Evolutionary conservation across 805 yeast genomes (phyloP).

Genomic region (Nakazawaea ishiwadae): DNA sequence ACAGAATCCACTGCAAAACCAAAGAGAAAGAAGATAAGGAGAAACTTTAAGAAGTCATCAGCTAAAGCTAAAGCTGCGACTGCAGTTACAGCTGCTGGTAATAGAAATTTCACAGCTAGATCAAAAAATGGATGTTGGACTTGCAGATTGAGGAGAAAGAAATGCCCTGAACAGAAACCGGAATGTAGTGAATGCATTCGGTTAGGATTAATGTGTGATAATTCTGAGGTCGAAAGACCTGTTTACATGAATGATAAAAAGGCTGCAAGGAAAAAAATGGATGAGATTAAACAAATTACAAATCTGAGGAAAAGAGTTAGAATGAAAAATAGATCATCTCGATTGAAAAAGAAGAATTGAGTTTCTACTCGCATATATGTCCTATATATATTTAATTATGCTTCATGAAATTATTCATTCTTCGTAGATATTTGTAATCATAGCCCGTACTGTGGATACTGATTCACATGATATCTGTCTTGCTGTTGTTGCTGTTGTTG

Average conservation of each 20-base stretch:
- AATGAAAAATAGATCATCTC: constrained; percentile 3
- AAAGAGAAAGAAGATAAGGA: too few species aligned
- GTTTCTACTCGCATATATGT: too few species aligned
- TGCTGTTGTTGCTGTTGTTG: background rate
- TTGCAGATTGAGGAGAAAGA: constrained; percentile 66
- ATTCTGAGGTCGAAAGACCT: constrained; percentile 47
- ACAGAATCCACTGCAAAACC: too few species aligned
- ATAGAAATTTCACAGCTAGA: constrained; percentile 25
- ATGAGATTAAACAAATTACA: constrained; percentile 42
- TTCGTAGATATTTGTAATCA: too few species aligned
- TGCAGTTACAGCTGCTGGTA: background rate
- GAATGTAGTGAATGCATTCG: constrained; percentile 52
- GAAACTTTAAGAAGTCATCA: too few species aligned
- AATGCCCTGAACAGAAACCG: constrained; percentile 66
- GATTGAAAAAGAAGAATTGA: too few species aligned
- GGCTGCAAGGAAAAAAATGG: constrained; percentile 40
- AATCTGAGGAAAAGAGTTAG: constrained; percentile 32
- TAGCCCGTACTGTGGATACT: background rate
- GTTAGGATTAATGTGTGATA: constrained; percentile 55
- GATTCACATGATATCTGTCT: background rate
- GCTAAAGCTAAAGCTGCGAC: too few species aligned
- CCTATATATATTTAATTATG: too few species aligned
- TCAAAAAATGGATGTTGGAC: constrained; percentile 75
- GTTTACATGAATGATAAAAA: constrained; percentile 42
- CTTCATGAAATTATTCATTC: too few species aligned